A percentile compares a stretch with the other conserved stretches of the same genome.
Evolutionary conservation across 805 yeast species (phyloP).

Genomic region (Isabelozyma pseudorhagii): DNA sequence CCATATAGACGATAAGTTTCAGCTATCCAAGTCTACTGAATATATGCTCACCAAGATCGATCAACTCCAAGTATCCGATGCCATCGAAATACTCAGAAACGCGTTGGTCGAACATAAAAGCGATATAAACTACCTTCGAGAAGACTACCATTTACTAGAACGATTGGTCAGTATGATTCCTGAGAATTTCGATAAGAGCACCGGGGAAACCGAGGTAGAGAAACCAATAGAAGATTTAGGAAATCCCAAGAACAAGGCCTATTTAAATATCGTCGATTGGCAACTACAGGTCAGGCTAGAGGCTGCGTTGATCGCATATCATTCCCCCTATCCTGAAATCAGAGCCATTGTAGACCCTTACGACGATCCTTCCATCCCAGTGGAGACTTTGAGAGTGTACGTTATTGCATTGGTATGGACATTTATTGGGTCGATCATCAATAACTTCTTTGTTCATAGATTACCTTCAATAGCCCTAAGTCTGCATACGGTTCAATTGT

Average conservation of each 20-base stretch:
- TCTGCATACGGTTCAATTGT: constrained; percentile 37
- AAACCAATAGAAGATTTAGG: not conserved
- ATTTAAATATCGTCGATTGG: constrained; percentile 29
- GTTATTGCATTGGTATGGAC: constrained; percentile 41
- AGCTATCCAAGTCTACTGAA: not conserved
- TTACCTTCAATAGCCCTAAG: constrained; percentile 33
- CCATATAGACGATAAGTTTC: not conserved
- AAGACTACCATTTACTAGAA: constrained; percentile 33
- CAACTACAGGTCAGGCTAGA: constrained; percentile 31
- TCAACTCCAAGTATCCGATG: constrained; percentile 15
- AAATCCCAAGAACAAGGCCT: constrained; percentile 14
- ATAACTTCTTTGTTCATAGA: constrained; percentile 41
- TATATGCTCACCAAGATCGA: constrained; percentile 31
- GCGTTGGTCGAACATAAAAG: constrained; percentile 33
- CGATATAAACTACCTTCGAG: constrained; percentile 33
- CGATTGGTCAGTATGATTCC: constrained; percentile 19
- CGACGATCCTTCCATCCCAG: constrained; percentile 30
- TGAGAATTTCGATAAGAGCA: constrained; percentile 7
- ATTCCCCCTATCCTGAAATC: constrained; percentile 42
- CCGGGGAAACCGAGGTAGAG: constrained; percentile 2
- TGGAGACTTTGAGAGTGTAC: constrained; percentile 38
- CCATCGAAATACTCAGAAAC: constrained; percentile 30
- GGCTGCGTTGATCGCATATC: constrained; percentile 35
- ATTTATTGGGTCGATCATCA: constrained; percentile 35
- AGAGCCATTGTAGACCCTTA: constrained; percentile 37